Evolutionary conservation across 169 alveolate species (phyloP), one percentile per base, ranked within the genome.

Genomic region (Prorocentrum cordatum): DNA sequence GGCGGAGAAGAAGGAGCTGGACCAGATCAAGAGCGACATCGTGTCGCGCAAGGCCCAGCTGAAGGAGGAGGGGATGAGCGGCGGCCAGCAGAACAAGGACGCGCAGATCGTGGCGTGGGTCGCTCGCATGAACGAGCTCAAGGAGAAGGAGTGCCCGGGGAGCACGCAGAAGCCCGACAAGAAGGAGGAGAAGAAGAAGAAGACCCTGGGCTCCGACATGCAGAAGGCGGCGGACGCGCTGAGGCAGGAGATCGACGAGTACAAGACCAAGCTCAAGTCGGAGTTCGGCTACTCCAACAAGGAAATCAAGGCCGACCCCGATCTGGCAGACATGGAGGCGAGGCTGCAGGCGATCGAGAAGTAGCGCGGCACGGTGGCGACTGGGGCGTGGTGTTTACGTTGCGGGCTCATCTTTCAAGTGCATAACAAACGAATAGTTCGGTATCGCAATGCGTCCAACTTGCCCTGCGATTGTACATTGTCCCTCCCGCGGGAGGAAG

Each of bases 181-280:
- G 77, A 66, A 66, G 29, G 77, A 35, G 33, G 20, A 14, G 38
- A 66, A 66, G 77, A 66, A 66, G 77, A 66, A 66, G 54, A 66
- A 32, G 54, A 32, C 54, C n/a, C 58, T 66, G n/a, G 35, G 77
- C 18, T 47, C 54, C 6, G 58, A 66, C n/a, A 33, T 33, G 54
- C 33, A 66, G 54, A 36, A 32, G 33, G 77, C 31, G 38, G 20
- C 18, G 7, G 47, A 47, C n/a, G 20, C 31, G 77, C 77, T 66
- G 22, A 47, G 35, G 35, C 27, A 38, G 31, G 77, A 32, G 27
- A 5, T 62, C n/a, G 72, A 62, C 27, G 26, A 18, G 26, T 62
- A 61, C 72, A 62, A 58, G 66, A 33, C 33, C 33, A 58, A 58
- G 66, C 66, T n/a, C n/a, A n/a, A n/a, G n/a, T n/a, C n/a, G n/a